Percentiles rank a stretch among this genome's conserved stretches.
These are phyloP conservation scores for Planoprotostelium fungivorum DNA, from an alignment of 78 protist genomes.

Conservation along the genomic window DNA sequence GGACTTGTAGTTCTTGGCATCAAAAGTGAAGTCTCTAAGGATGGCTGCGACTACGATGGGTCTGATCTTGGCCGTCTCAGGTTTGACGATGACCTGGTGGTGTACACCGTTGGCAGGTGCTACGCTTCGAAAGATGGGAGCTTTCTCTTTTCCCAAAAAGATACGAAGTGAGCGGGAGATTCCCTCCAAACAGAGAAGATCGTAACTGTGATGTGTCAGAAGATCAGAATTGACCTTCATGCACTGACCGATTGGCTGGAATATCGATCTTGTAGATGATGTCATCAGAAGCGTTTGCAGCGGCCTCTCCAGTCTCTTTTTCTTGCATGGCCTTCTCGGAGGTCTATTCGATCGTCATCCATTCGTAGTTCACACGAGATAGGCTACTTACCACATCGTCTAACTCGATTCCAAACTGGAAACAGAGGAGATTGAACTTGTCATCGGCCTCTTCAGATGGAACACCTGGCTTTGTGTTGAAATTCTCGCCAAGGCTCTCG, in stretches of 20 bases:
- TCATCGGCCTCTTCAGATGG: conserved; percentile 79
- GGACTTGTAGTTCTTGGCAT: conserved; percentile 58
- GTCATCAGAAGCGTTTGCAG: conserved; percentile 50
- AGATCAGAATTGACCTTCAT: background rate
- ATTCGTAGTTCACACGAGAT: background rate
- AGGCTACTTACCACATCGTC: conserved; percentile 79
- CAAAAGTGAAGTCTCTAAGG: conserved; percentile 85
- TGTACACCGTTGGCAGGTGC: conserved; percentile 16
- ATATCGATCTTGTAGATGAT: conserved; percentile 92
- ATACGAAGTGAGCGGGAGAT: conserved; percentile 81
- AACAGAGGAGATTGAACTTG: conserved; percentile 62
- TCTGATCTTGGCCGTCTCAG: conserved; percentile 41
- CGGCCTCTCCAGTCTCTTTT: conserved; percentile 47
- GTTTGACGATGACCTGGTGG: conserved; percentile 16
- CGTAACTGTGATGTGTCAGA: conserved; percentile 69
- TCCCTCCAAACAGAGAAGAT: conserved; percentile 97
- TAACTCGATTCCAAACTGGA: conserved; percentile 96
- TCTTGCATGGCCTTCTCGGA: conserved; percentile 49
- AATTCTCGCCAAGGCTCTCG: conserved; percentile 33
- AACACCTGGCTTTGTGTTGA: conserved; percentile 22
- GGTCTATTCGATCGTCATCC: conserved; percentile 40
- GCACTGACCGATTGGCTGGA: conserved; percentile 90
- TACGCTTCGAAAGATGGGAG: conserved; percentile 48
- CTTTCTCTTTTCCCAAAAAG: conserved; percentile 39
- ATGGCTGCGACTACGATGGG: conserved; percentile 96